phyloP scores from a whole-genome alignment of 169 alveolate species.

The Plasmodium billcollinsi region DNA sequence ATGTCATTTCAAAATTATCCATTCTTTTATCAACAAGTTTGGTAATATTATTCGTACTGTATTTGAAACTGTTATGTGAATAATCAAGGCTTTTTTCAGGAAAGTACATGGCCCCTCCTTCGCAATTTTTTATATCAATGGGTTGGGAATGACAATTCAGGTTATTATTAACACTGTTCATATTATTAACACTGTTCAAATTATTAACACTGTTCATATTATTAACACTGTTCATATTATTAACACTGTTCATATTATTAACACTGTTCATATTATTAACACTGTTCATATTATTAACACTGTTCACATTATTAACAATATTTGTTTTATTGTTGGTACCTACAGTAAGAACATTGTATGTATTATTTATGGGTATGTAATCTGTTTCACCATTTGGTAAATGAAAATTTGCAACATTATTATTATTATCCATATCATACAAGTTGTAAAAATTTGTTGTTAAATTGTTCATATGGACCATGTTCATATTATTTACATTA shows the following conservation, averaged over 20 bases:
- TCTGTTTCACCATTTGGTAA: background rate
- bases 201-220: background rate
- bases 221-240: too few relatives aligned
- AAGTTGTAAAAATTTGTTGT: background rate
- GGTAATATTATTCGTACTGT: constrained; percentile 5
- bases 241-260: background rate
- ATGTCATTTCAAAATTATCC: background rate
- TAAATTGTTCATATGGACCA: background rate
- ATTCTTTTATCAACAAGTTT: background rate
- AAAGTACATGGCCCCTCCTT: background rate
- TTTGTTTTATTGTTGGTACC: background rate
- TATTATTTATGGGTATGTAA: background rate
- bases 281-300: background rate
- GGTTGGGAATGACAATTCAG: background rate
- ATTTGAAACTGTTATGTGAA: background rate
- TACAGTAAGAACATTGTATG: background rate
- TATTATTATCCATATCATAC: constrained; percentile 8
- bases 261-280: too few relatives aligned
- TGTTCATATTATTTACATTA: background rate
- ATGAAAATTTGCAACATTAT: background rate
- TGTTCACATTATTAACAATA: background rate
- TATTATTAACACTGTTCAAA: background rate
- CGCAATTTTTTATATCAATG: background rate
- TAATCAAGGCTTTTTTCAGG: background rate
- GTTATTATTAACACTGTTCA: background rate